These are phyloP conservation scores for Fusarium aywerte DNA, from an alignment of 2,329 filamentous ascomycete genomes.

Conservation along the genomic window DNA sequence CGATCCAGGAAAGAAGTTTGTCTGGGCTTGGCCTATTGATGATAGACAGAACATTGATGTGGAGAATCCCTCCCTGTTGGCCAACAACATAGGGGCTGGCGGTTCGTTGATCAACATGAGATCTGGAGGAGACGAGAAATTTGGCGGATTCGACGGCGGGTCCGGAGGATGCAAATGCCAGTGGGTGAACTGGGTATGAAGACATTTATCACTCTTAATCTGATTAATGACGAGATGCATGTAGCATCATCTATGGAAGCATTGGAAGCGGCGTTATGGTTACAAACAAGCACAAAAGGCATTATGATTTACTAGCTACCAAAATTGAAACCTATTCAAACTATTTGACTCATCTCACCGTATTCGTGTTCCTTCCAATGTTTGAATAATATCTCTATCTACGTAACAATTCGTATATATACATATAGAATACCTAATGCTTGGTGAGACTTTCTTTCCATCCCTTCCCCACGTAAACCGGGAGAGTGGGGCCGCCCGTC, in stretches of 20 bases:
- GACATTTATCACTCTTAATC: slow-evolving; percentile 16
- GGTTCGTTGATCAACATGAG: slow-evolving; percentile 66
- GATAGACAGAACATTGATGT: slow-evolving; percentile 58
- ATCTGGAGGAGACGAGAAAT: slow-evolving; percentile 55
- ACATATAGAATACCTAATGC: background rate
- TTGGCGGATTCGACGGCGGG: slow-evolving; percentile 72
- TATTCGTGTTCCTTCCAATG: background rate
- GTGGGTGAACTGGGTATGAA: slow-evolving; percentile 65
- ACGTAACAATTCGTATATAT: background rate
- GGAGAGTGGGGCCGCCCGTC: slow-evolving; percentile 14
- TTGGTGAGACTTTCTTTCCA: background rate
- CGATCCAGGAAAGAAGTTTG: slow-evolving; percentile 61
- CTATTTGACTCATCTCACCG: background rate
- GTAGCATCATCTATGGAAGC: slow-evolving; percentile 30
- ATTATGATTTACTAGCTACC: background rate
- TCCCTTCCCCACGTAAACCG: background rate
- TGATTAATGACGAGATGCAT: slow-evolving; percentile 20
- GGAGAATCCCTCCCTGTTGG: slow-evolving; percentile 57
- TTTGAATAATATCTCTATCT: background rate
- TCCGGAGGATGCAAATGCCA: slow-evolving; percentile 70
- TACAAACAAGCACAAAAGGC: slow-evolving; percentile 6
- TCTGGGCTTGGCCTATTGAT: slow-evolving; percentile 65
- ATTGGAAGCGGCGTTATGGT: slow-evolving; percentile 26
- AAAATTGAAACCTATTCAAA: background rate
- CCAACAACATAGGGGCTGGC: slow-evolving; percentile 61